Percentiles rank a stretch among this genome's conserved stretches.
Conservation (phyloP, 352 stramenopile species). For the Phytophthora fragariae region DNA sequence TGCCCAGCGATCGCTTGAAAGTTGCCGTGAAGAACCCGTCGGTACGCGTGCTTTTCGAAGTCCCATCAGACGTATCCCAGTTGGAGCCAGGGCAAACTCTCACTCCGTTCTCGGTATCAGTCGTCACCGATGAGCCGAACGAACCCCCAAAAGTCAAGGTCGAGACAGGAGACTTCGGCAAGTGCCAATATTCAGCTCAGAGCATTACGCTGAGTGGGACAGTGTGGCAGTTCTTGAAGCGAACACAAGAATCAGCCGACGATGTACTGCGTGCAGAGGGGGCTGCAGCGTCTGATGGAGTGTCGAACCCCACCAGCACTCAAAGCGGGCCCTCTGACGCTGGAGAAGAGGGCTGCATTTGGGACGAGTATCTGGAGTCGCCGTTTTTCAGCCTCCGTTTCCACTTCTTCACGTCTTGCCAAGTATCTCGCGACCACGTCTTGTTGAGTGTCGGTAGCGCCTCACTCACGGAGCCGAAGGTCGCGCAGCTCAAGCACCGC, state of each 20-base stretch:
- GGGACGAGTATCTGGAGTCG: constrained; percentile 78
- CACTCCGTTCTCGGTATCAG: constrained; percentile 58
- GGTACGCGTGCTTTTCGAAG: constrained; percentile 69
- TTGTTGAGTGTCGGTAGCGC: constrained; percentile 76
- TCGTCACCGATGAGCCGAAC: constrained; percentile 52
- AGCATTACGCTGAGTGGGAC: constrained; percentile 56
- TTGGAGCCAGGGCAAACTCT: constrained; percentile 52
- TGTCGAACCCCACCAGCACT: background rate
- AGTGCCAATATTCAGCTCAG: constrained; percentile 75
- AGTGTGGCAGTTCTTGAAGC: constrained; percentile 58
- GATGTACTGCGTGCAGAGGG: constrained; percentile 2
- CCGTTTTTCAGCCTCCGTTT: constrained; percentile 70
- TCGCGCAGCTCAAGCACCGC: constrained; percentile 69
- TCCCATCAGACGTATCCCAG: constrained; percentile 50
- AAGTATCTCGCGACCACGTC: constrained; percentile 78
- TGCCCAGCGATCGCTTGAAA: constrained; percentile 57
- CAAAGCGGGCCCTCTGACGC: background rate
- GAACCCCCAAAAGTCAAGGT: constrained; percentile 56
- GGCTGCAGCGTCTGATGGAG: background rate
- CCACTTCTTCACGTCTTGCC: constrained; percentile 76
- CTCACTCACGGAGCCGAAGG: constrained; percentile 66
- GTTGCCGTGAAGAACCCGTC: constrained; percentile 72
- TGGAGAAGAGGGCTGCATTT: constrained; percentile 37
- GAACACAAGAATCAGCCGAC: constrained; percentile 39
- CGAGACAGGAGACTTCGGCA: constrained; percentile 72